Conservation (phyloP, 2,329 filamentous ascomycete genomes). For the Aspergillus niger region DNA sequence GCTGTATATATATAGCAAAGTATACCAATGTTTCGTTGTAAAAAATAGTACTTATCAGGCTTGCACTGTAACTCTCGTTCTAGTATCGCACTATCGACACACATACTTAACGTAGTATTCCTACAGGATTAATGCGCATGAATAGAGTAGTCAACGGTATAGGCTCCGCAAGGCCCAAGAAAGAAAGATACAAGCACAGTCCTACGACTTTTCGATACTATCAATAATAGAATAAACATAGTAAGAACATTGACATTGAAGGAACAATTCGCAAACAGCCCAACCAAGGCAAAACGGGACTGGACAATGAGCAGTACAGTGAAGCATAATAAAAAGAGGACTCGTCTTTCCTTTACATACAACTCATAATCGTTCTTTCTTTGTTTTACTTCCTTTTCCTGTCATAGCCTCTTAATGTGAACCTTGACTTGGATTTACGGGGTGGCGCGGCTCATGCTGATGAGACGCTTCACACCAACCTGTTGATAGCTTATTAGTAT, state of each 20-base stretch:
- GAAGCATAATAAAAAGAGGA: conserved; percentile 1
- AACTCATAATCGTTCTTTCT: conserved; percentile 13
- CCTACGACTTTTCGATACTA: not conserved
- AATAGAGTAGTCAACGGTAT: too few species aligned
- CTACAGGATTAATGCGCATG: too few species aligned
- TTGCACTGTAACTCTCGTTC: too few species aligned
- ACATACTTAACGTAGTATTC: too few species aligned
- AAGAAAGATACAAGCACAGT: not conserved
- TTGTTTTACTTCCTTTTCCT: not conserved
- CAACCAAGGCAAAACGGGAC: not conserved
- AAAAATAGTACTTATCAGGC: too few species aligned
- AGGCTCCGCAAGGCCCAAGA: not conserved
- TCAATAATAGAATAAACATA: conserved; percentile 13
- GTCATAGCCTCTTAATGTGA: not conserved
- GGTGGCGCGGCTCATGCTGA: conserved; percentile 78
- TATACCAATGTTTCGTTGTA: too few species aligned
- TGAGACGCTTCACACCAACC: conserved; percentile 75
- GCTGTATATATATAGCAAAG: too few species aligned
- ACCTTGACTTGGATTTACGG: conserved; percentile 46
- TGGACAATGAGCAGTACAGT: conserved; percentile 1
- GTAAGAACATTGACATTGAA: conserved; percentile 22
- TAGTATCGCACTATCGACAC: too few species aligned
- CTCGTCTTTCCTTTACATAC: conserved; percentile 13
- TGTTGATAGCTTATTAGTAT: conserved; percentile 32
- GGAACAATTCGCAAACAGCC: conserved; percentile 5